Base-by-base conservation (phyloP, 306 rosid species). In the Castanea sativa region DNA sequence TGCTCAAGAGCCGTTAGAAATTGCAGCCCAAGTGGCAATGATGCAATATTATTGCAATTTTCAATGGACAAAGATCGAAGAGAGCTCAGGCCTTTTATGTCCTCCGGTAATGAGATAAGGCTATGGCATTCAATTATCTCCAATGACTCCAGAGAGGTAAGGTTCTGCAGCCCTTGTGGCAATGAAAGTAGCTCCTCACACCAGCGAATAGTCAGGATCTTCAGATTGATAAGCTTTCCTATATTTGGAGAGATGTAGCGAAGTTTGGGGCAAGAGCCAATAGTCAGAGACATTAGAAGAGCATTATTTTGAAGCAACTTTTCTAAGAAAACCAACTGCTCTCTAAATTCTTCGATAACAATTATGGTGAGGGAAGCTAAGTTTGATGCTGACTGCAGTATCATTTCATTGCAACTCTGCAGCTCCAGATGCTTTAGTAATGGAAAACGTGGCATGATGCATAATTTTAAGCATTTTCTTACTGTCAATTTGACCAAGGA, bases 21-120 rank as follows among this genome's bases (percentile, higher is more conserved):
- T 63, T 75, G 73, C 81, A 75, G 57, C 30, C 78, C 57, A 2
- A 13, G 57, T 5, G 80, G 70, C 73, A 83, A 69, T 15, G 75
- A 59, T 23, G 72, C 13, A 11, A 83, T 60, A 69, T 58, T 11
- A 19, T 52, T 3, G 27, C 78, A 83, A 49, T 76, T 83, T 72
- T 83, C 78, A 70, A 79, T 33, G 13, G 86, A 83, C 12, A 83
- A 75, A 18, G 81, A 69, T 30, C 63, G 49, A 19, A 83, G 78
- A 5, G 71, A 56, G 64, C 35, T 72, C 70, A 79, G 16, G 43
- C 74, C 73, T 53, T 55, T 10, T 12, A 83, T 71, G 27, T 68
- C 59, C 13, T 79, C 86, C 0, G 78, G 83, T 57, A 75, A 43
- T 61, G 71, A 33, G 49, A 2, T 55, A 41, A 83, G 51, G 20